phyloP scores from a whole-genome alignment of 1,284 basidiomycete species.

The Athelia psychrophila region DNA sequence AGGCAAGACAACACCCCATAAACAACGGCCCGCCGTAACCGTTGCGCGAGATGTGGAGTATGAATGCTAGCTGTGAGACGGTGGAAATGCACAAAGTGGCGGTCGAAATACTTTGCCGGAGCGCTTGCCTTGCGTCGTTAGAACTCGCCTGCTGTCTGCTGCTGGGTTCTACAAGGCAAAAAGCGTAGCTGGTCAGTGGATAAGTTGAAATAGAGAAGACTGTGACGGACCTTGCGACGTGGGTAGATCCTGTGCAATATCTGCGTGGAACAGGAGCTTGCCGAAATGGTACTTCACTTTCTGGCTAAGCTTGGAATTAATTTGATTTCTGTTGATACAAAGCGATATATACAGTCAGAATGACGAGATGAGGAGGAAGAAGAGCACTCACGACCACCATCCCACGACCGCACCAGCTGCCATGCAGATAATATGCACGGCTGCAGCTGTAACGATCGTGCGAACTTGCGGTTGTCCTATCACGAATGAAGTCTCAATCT shows the following conservation, averaged over 20 bases:
- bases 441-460: not conserved
- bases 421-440: not conserved
- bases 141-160: not conserved
- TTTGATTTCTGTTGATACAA: not conserved
- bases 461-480: not conserved
- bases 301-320: not conserved
- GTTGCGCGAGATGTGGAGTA: not conserved
- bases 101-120: not conserved
- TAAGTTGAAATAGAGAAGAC: slow-evolving; percentile 1
- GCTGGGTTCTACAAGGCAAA: not conserved
- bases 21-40: slow-evolving; percentile 10
- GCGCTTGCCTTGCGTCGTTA: not conserved
- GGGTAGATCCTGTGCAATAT: not conserved
- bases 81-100: not conserved
- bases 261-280: not conserved
- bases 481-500: not conserved
- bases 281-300: not conserved
- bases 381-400: not conserved
- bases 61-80: not conserved
- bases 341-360: too few species aligned
- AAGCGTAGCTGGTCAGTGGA: too few species aligned
- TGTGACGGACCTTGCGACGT: not conserved
- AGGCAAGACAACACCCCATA: slow-evolving; percentile 7
- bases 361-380: not conserved
- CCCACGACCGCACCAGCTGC: not conserved